Base-by-base conservation (phyloP, 2,329 filamentous ascomycete genomes). In the Colletotrichum sansevieriae region DNA sequence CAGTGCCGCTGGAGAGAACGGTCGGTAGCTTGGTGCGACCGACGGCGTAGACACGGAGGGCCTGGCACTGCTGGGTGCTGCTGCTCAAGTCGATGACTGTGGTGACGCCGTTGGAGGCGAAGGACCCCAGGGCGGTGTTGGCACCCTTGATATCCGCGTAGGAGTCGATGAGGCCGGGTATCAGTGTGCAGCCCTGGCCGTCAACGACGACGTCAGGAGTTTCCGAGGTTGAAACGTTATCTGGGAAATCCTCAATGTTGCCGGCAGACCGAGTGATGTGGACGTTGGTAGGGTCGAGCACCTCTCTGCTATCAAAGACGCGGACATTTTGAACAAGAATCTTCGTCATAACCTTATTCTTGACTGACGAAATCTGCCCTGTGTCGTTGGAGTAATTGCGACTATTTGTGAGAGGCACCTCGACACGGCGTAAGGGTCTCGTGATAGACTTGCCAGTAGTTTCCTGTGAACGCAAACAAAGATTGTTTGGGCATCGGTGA, bases 291-390 rank as follows among this genome's bases (percentile, higher is more conserved):
- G 62, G 29, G 5, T 47, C 39, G 3, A 29, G 55, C 7, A 68
- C 10, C 8, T 12, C 8, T 12, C 72, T 69, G 47, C 72, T 73
- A 47, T 74, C 74, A 55, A 71, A 67, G 33, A 46, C 43, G 46
- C 68, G 54, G 10, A 68, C 65, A 20, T 68, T 56, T 35, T 61
- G 37, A 22, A 68, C 60, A 12, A 61, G 3, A 35, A 68, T 60
- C 33, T 49, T 51, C 0, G 55, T 52, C 65, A 68, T 68, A 2
- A n/a, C 51, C 20, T 56, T 11, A 6, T 0, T 39, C 12, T 11
- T 39, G 37, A 15, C 29, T 39, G 37, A 39, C 13, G 2, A 9
- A 39, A 39, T 15, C 15, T 5, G 37, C 9, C 13, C 11, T 3
- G 37, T 7, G 29, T 29, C 7, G 29, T 29, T 29, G 7, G 29